Base-by-base conservation (phyloP, 139 green algal species). In the Volvox africanus region DNA sequence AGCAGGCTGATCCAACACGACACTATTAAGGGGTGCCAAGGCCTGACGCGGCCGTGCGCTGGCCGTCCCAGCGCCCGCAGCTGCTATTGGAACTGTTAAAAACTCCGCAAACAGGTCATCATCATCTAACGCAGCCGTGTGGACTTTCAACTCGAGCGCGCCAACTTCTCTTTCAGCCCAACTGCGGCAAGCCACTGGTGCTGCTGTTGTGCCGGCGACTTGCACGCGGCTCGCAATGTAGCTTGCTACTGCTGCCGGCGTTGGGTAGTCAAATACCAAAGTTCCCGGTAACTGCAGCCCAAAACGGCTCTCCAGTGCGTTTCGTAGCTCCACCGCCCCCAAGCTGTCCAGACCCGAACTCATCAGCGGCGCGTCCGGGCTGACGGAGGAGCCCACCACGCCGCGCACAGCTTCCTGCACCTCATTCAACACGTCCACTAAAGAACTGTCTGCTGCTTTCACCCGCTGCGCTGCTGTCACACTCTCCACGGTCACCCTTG, bases 211-310 rank as follows among this genome's bases (percentile, higher is more conserved):
- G 44, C 44, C 9, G 44, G 65, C 65, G 65, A 73, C 21, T 28
- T 73, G 65, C 65, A 73, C 65, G 71, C 71, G 71, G 22, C 71
- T 79, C 18, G 33, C 82, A 28, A 88, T 80, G 35, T 55, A 75
- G 24, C 28, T 36, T 16, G 85, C 85, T 0, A 84, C 33, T 16
- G 94, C 93, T 33, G 76, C 73, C 6, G 93, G 61, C 17, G 95
- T 96, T 12, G 96, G 96, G 89, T 97, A 97, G 92, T 98, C 96
- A 71, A 98, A 97, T 20, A 97, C 90, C 24, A 98, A 77, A 24
- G 96, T 98, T 35, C 90, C 84, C 0, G 95, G 95, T 79, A 98
- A 93, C 87, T 93, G 73, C 35, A 98, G 87, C 76, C 87, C 87
- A 44, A 97, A 71, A 26, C 87, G 32, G 6, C 65, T 75, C 92